Conservation (phyloP, 1,284 basidiomycete genomes). For the Marasmius sp. region DNA sequence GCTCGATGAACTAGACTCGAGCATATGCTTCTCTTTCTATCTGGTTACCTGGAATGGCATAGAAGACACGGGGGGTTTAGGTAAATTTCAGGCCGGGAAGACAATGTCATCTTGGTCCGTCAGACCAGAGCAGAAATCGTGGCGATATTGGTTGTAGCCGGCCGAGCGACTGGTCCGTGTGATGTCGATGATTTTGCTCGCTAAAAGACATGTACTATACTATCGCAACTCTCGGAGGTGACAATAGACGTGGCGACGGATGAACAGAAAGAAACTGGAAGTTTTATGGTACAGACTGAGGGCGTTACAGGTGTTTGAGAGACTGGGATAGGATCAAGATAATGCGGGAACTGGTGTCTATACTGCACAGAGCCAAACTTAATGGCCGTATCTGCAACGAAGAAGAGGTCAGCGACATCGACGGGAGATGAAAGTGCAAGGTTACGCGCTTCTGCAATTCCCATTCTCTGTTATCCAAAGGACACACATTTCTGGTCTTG, state of each 20-base stretch:
- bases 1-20: conserved; percentile 53
- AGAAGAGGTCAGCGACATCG: background rate
- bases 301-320: background rate
- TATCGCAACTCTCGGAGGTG: too few relatives aligned
- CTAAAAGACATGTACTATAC: background rate
- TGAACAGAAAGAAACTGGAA: background rate
- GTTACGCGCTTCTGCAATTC: conserved; percentile 84
- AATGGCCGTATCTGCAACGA: background rate
- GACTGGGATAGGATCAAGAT: background rate
- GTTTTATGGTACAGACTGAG: background rate
- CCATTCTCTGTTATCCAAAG: conserved; percentile 96
- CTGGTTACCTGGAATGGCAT: background rate
- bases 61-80: too few relatives aligned
- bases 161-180: too few relatives aligned
- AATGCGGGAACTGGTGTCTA: background rate
- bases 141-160: too few relatives aligned
- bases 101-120: too few relatives aligned
- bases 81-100: too few relatives aligned
- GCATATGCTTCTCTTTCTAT: background rate
- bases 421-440: background rate
- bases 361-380: background rate
- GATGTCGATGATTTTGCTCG: background rate
- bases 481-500: conserved; percentile 98
- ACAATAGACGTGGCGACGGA: too few relatives aligned
- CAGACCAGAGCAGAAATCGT: too few relatives aligned